Conservation (phyloP, 176 grass and related monocot species). For the Oryza longistaminata region DNA sequence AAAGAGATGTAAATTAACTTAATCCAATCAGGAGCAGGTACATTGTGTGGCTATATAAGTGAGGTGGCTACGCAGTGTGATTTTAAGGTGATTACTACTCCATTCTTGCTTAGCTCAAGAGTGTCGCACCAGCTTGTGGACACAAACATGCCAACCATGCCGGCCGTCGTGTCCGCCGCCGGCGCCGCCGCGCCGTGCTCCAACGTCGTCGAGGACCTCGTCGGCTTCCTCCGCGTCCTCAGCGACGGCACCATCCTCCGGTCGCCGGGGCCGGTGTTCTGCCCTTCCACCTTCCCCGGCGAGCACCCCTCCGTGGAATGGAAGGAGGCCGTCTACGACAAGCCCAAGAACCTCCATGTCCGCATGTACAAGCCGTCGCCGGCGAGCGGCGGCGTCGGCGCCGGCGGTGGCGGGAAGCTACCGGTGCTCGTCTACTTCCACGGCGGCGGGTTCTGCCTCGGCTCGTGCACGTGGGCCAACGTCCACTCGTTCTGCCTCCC, state of each 20-base stretch:
- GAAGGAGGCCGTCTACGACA: constrained; percentile 66
- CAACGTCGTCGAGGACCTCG: constrained; percentile 35
- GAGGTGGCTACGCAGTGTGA: not conserved
- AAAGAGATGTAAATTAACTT: not conserved
- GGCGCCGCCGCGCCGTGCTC: not conserved
- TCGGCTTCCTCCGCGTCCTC: constrained; percentile 46
- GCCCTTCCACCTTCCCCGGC: constrained; percentile 34
- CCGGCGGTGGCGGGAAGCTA: constrained; percentile 33
- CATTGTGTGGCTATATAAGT: not conserved
- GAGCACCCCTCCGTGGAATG: constrained; percentile 56
- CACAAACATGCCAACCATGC: constrained; percentile 35
- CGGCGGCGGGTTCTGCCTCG: constrained; percentile 83
- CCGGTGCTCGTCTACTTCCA: constrained; percentile 75
- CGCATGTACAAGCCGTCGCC: constrained; percentile 62
- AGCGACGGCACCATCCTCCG: constrained; percentile 52
- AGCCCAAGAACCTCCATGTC: constrained; percentile 55
- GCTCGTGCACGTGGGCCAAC: constrained; percentile 80
- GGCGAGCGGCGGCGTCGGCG: not conserved
- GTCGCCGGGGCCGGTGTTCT: constrained; percentile 38
- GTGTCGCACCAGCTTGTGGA: not conserved
- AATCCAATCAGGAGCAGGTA: not conserved
- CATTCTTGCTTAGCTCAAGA: not conserved
- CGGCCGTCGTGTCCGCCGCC: constrained; percentile 10
- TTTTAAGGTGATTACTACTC: no score
- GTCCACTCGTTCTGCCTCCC: constrained; percentile 75